Evolutionary conservation across 441 rosid species (phyloP).

Genomic region (Lepidium campestre): DNA sequence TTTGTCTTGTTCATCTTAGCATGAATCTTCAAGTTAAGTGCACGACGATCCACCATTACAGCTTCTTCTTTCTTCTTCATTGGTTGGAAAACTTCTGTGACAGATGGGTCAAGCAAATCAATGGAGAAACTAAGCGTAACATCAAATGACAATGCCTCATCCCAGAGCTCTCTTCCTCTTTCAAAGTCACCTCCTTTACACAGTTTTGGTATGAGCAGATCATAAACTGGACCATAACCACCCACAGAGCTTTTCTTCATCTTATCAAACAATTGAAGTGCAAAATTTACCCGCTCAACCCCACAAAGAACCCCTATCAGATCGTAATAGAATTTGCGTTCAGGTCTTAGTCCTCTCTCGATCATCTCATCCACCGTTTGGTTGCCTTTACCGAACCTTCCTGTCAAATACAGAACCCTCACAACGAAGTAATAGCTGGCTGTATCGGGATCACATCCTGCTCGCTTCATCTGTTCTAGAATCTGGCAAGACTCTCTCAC

Average conservation of each 20-base stretch:
- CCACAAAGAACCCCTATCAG: constrained; percentile 80
- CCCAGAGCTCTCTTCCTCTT: constrained; percentile 68
- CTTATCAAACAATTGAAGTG: constrained; percentile 59
- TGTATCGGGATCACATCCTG: constrained; percentile 59
- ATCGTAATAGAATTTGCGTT: constrained; percentile 61
- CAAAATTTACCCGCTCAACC: constrained; percentile 60
- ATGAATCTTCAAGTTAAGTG: constrained; percentile 24
- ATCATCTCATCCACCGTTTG: constrained; percentile 67
- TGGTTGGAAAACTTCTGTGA: constrained; percentile 59
- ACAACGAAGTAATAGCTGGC: constrained; percentile 73
- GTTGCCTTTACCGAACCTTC: constrained; percentile 81
- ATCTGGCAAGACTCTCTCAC: constrained; percentile 64
- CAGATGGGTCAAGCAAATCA: constrained; percentile 48
- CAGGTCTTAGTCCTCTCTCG: constrained; percentile 46
- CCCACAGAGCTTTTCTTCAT: constrained; percentile 60
- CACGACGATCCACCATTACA: constrained; percentile 23
- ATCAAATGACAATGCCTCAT: constrained; percentile 51
- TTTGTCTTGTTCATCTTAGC: constrained; percentile 16
- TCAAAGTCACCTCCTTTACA: constrained; percentile 69
- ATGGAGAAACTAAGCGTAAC: constrained; percentile 37
- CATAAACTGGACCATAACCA: constrained; percentile 63
- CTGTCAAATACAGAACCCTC: constrained; percentile 62
- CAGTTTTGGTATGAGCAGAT: constrained; percentile 68
- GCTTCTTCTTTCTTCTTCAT: constrained; percentile 42
- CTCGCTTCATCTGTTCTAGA: constrained; percentile 62